phyloP scores from a whole-genome alignment of 257 asterid genomes.

The Leptodermis oblonga region DNA sequence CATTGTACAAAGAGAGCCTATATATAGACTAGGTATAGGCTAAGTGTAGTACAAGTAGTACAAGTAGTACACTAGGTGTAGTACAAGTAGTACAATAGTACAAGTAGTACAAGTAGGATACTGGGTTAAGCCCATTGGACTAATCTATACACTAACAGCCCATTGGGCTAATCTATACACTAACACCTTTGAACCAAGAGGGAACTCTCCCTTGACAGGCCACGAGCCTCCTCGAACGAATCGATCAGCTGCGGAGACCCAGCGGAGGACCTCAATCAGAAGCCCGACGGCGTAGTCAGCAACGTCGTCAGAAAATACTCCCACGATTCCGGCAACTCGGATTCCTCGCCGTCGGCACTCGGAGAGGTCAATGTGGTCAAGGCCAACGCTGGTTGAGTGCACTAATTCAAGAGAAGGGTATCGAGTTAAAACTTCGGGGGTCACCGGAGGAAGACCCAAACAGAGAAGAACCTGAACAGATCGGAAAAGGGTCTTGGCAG shows the following conservation, averaged over 20 bases:
- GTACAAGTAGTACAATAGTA: no score
- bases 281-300: slow-evolving; percentile 62
- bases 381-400: slow-evolving; percentile 46
- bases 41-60: no score
- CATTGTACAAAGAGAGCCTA: no score
- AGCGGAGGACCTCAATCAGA: slow-evolving; percentile 52
- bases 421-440: slow-evolving; percentile 31
- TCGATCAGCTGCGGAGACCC: slow-evolving; percentile 47
- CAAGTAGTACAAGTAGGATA: no score
- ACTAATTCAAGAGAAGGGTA: slow-evolving; percentile 53
- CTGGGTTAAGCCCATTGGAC: no score
- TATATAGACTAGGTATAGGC: no score
- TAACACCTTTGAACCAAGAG: slow-evolving; percentile 45
- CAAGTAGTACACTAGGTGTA: no score
- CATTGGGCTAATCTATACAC: no score
- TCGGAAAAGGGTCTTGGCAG: slow-evolving; percentile 17
- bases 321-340: slow-evolving; percentile 40
- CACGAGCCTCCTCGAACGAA: slow-evolving; percentile 53
- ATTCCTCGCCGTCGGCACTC: slow-evolving; percentile 57
- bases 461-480: slow-evolving; percentile 47
- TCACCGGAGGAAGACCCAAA: slow-evolving; percentile 34
- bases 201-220: slow-evolving; percentile 25
- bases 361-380: slow-evolving; percentile 49
- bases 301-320: slow-evolving; percentile 51
- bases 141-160: no score